These are phyloP conservation scores for Psidium friedrichsthalianum DNA, from an alignment of 345 rosid genomes.

Conservation along the genomic window DNA sequence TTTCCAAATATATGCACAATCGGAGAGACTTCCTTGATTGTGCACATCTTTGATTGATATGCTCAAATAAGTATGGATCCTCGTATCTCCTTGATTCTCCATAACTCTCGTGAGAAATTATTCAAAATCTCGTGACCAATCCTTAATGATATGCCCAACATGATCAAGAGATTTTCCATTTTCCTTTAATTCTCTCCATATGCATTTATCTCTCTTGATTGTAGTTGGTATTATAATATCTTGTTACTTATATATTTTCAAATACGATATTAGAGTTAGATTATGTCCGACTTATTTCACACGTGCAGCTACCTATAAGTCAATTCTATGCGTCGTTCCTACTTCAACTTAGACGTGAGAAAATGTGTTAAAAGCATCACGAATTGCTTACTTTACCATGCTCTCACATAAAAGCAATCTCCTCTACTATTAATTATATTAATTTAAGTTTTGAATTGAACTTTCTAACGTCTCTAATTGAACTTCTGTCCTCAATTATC, in stretches of 20 bases:
- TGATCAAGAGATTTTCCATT: background rate
- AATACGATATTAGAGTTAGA: background rate
- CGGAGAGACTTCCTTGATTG: background rate
- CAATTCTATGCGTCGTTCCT: background rate
- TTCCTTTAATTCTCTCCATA: background rate
- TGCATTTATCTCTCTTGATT: background rate
- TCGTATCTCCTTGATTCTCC: no score
- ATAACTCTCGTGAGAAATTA: no score
- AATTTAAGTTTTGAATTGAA: background rate
- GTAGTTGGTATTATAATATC: background rate
- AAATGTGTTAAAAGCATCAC: background rate
- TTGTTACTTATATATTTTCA: background rate
- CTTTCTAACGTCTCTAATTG: background rate
- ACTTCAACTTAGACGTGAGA: background rate
- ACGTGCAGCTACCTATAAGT: fast-evolving
- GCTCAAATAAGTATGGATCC: background rate
- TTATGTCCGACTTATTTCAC: background rate
- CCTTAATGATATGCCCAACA: background rate
- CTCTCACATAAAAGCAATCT: background rate
- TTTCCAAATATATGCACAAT: no score
- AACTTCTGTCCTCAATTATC: background rate
- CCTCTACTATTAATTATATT: no score
- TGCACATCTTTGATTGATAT: no score
- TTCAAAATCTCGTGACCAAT: no score
- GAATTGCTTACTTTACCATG: background rate